phyloP scores from a whole-genome alignment of 148 eudicot genomes.

The Camellia lanceoleosa region DNA sequence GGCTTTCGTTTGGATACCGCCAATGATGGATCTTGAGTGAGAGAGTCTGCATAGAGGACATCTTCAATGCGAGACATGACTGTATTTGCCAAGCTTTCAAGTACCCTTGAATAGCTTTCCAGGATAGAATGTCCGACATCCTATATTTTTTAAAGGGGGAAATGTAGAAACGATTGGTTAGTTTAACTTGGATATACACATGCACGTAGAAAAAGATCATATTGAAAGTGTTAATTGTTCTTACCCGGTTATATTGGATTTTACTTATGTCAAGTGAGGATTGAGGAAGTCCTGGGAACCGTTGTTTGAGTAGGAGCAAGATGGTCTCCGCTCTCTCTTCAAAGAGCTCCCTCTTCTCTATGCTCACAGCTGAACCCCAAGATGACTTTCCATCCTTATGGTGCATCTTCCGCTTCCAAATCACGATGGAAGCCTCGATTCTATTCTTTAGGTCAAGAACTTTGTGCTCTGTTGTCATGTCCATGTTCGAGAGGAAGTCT shows the following conservation, averaged over 20 bases:
- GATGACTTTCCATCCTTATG: conserved; percentile 52
- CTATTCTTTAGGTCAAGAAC: conserved; percentile 54
- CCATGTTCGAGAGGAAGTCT: conserved; percentile 37
- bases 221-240: conserved; percentile 10
- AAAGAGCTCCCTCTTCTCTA: conserved; percentile 55
- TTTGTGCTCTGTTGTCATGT: conserved; percentile 58
- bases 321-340: conserved; percentile 66
- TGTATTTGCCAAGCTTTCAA: conserved; percentile 48
- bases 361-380: conserved; percentile 55
- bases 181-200: too few relatives aligned
- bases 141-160: conserved; percentile 27
- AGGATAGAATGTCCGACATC: conserved; percentile 67
- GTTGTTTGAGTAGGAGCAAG: conserved; percentile 51
- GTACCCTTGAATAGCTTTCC: conserved; percentile 62
- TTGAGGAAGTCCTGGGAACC: conserved; percentile 57
- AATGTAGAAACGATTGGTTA: too few relatives aligned
- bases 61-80: conserved; percentile 54
- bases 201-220: too few relatives aligned
- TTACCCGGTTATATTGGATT: conserved; percentile 55
- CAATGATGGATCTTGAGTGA: conserved; percentile 25
- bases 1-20: conserved; percentile 18
- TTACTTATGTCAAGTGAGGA: conserved; percentile 56
- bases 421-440: conserved; percentile 64
- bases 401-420: conserved; percentile 63
- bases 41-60: conserved; percentile 37